phyloP scores from a whole-genome alignment of 192 early-diverging fungal species.

The Linnemannia exigua region DNA sequence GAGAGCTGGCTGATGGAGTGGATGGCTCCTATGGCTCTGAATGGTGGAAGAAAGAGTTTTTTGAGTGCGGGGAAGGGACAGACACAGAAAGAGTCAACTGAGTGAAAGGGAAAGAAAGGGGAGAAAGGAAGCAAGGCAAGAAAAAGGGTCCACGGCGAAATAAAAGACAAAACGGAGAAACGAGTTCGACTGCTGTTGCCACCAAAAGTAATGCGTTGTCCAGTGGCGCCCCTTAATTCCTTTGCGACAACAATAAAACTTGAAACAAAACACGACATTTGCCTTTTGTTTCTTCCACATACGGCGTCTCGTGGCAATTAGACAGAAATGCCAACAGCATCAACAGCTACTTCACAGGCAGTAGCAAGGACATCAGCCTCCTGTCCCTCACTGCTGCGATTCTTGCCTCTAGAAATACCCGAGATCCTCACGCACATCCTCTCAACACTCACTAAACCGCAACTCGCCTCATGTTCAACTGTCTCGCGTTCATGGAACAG shows the following conservation, averaged over 20 bases:
- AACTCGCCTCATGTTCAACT: neutral
- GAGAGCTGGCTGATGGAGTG: neutral
- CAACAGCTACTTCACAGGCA: neutral
- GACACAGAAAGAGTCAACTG: constrained; percentile 2
- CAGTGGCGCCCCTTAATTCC: too few relatives aligned
- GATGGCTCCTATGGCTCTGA: neutral
- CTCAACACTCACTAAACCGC: neutral
- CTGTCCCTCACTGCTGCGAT: neutral
- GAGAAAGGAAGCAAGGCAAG: neutral
- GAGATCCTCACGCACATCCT: constrained; percentile 18
- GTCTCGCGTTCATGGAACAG: constrained; percentile 19
- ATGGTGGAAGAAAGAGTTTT: too few relatives aligned
- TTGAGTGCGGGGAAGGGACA: neutral
- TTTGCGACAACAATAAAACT: too few relatives aligned
- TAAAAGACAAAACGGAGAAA: neutral
- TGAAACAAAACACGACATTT: too few relatives aligned
- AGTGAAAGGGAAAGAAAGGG: neutral
- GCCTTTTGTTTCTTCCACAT: too few relatives aligned
- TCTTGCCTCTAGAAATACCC: constrained; percentile 5
- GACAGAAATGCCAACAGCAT: neutral
- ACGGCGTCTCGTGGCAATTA: too few relatives aligned
- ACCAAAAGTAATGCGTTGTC: neutral
- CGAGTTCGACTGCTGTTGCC: neutral
- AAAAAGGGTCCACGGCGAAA: neutral
- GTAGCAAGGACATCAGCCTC: neutral